Base-by-base conservation (phyloP, 179 eudicot genomes). In the Actinidia chinensis region DNA sequence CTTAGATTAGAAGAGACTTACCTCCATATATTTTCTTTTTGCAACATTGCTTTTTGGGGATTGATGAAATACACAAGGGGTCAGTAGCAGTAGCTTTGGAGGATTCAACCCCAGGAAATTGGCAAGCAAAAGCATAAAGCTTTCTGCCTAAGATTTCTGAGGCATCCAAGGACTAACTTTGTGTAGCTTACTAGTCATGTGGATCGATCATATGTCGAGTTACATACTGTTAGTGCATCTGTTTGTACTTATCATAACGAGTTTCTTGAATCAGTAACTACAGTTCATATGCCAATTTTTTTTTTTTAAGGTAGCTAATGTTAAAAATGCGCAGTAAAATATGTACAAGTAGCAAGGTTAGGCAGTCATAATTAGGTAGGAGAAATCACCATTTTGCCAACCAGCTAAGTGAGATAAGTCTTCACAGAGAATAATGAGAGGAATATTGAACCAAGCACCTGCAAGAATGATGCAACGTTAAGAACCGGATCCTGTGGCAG, bases 381-480 rank as follows among this genome's bases (percentile, higher is more conserved):
- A 68, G 64, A 43, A 68, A 40, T 68, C 64, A 77, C 79, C 73
- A 68, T 77, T 76, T 15, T 76, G 8, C 43, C 74, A 67, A 42
- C 66, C 22, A 68, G 54, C 42, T 69, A 48, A 70, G 18, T 23
- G 6, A 9, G 5, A 58, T 9, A 74, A 43, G 65, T 42, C 65
- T 74, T 52, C 68, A 20, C 13, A 18, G 18, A 22, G 11, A 5
- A 17, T 58, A 58, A 43, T 0, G 10, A 74, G 22, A 43, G 20
- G 20, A 28, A 23, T 36, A 40, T 36, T 13, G 9, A 52, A 66
- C 20, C 64, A 20, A 58, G 17, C 42, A 67, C 51, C 73, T 52
- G 40, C 73, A 76, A 25, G 64, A 76, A 66, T 14, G 43, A 51
- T 4, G 8, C 13, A 59, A 43, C 36, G 28, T 67, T 76, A 76